Conservation (phyloP, 495 filamentous ascomycete genomes). For the Penicillium herquei region DNA sequence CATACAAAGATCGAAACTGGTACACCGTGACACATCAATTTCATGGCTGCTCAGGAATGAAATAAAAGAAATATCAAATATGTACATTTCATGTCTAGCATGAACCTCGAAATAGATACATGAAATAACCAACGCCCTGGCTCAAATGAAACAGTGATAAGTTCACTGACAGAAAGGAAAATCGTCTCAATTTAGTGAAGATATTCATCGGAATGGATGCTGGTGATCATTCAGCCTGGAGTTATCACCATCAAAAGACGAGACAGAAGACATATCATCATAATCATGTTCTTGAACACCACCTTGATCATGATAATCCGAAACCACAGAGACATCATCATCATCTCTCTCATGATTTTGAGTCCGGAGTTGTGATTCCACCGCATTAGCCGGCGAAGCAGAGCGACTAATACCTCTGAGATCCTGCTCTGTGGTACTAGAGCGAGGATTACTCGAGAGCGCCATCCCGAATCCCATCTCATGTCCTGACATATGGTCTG, state of each 20-base stretch:
- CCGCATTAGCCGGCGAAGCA: conserved; percentile 4
- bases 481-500: neutral
- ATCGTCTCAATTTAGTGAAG: too few relatives aligned
- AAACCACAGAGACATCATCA: conserved; percentile 32
- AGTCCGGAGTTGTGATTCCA: neutral
- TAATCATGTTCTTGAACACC: conserved; percentile 13
- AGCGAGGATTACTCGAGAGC: conserved; percentile 14
- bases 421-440: conserved; percentile 14
- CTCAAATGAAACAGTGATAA: conserved; percentile 4
- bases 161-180: too few relatives aligned
- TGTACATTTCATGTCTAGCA: too few relatives aligned
- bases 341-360: conserved; percentile 6
- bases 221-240: neutral
- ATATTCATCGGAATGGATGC: conserved; percentile 1
- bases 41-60: too few relatives aligned
- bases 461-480: conserved; percentile 17
- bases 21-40: too few relatives aligned
- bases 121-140: conserved; percentile 7
- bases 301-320: conserved; percentile 19
- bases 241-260: conserved; percentile 28
- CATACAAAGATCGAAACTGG: too few relatives aligned
- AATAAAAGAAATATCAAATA: too few relatives aligned
- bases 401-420: conserved; percentile 6
- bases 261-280: conserved; percentile 39
- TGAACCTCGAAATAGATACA: too few relatives aligned